Evolutionary conservation across 495 filamentous ascomycete genomes (phyloP), one percentile per base, ranked within the genome.

Genomic region (Talaromyces adpressus): DNA sequence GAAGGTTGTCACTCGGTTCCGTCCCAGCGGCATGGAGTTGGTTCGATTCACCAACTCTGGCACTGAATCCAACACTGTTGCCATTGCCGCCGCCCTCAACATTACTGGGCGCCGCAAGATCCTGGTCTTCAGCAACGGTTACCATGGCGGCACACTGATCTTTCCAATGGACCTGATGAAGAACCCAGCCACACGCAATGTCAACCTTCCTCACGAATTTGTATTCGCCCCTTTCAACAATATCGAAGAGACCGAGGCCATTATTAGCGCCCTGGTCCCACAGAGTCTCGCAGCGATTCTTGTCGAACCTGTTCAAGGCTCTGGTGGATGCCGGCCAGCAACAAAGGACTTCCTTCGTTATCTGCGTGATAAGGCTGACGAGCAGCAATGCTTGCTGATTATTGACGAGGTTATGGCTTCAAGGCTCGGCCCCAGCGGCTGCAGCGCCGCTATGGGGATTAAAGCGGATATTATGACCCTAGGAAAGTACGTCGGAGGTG

Each of bases 341-440:
- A 73, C 57, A 1, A 59, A 62, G 1, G 75, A 75, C 14, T 89
- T 88, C 59, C 59, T 81, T 32, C 66, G 71, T n/a, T 65, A 64
- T 25, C 57, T 81, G 4, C 77, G 73, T 9, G 70, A 65, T 62
- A 73, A 39, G 25, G 73, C 69, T 25, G 69, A 66, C 4, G 69
- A 68, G 32, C 69, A 73, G 4, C 80, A 78, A 5, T 75, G 77
- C 1, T 11, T 89, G 1, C 80, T 89, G 59, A 81, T 89, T 16
- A 69, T 87, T 12, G 87, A 89, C 57, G 87, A 89, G 71, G 86
- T 89, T 12, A 84, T 87, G 76, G 86, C 86, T 2, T 84, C 79
- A 9, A 76, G 87, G 4, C 71, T 88, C 16, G 72, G 75, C 1
- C 74, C 75, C 1, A 63, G 68, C 5, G 87, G 87, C 1, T 52